phyloP scores from a whole-genome alignment of 140 eudicot genomes.

The Oenanthe javanica region DNA sequence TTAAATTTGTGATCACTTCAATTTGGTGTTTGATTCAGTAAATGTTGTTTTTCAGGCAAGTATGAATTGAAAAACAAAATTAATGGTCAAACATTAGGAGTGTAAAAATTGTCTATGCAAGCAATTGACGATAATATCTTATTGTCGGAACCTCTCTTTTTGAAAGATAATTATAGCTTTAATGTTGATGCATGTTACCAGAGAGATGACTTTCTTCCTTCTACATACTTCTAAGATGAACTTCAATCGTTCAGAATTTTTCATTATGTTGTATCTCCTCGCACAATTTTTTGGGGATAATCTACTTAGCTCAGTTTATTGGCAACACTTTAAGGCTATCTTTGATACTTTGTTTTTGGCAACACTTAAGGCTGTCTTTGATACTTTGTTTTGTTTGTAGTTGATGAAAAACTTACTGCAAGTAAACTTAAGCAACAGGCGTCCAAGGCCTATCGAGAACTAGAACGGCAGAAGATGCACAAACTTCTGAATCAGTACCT shows the following conservation, averaged over 20 bases:
- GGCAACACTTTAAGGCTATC: not conserved
- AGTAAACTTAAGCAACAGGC: conserved; percentile 45
- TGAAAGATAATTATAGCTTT: not conserved
- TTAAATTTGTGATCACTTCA: not conserved
- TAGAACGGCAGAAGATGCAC: conserved; percentile 44
- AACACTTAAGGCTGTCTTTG: no score
- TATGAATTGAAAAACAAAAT: not conserved
- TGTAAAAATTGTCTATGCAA: not conserved
- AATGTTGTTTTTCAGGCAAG: not conserved
- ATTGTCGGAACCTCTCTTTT: not conserved
- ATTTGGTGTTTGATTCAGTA: not conserved
- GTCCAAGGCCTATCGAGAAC: conserved; percentile 39
- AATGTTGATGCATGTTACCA: not conserved
- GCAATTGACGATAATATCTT: not conserved
- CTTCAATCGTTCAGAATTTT: not conserved
- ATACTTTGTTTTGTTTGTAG: conserved; percentile 29
- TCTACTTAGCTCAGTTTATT: not conserved
- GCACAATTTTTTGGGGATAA: not conserved
- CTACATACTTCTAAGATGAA: not conserved
- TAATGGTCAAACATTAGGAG: not conserved
- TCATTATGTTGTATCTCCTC: not conserved
- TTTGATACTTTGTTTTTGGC: no score
- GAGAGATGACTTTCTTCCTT: not conserved
- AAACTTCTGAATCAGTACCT: conserved; percentile 52
- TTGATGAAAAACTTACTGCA: conserved; percentile 32